Percentiles rank a stretch among this genome's conserved stretches.
phyloP scores from a whole-genome alignment of 441 rosid species.

The Populus hybrid region DNA sequence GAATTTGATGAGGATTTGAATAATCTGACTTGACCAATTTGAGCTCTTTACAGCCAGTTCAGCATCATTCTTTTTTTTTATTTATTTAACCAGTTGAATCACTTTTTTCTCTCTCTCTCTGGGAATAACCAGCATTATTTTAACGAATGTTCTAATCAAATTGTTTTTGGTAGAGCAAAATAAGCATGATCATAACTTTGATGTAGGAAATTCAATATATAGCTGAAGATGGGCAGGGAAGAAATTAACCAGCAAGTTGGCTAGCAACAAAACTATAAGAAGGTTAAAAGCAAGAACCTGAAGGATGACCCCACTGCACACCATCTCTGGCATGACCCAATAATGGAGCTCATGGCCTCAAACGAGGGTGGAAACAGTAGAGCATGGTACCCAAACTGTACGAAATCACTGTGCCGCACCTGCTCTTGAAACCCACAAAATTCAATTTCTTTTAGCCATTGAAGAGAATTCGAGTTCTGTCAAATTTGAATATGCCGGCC shows the following conservation, averaged over 20 bases:
- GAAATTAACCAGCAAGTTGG: too few relatives aligned
- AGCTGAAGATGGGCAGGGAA: too few relatives aligned
- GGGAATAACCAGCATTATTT: too few relatives aligned
- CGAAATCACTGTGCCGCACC: too few relatives aligned
- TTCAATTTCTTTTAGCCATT: constrained; percentile 12
- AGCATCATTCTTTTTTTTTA: not conserved
- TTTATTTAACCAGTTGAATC: not conserved
- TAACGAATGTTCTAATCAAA: too few relatives aligned
- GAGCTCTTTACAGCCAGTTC: not conserved
- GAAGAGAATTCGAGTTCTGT: constrained; percentile 20
- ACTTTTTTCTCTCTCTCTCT: too few relatives aligned
- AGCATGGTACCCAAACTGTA: too few relatives aligned
- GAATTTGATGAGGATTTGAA: not conserved
- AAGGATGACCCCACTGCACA: not conserved
- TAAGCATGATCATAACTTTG: too few relatives aligned
- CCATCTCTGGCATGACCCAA: not conserved
- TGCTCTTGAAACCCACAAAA: constrained; percentile 3
- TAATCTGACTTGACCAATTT: not conserved
- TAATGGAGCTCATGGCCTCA: not conserved
- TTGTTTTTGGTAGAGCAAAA: too few relatives aligned
- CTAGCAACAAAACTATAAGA: too few relatives aligned
- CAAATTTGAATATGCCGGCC: constrained; percentile 15
- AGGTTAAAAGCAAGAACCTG: too few relatives aligned
- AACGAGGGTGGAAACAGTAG: not conserved
- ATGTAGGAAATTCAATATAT: too few relatives aligned